Evolutionary conservation across 2,329 filamentous ascomycete genomes (phyloP), one percentile per base, ranked within the genome.

Genomic region (Bertia moriformis): DNA sequence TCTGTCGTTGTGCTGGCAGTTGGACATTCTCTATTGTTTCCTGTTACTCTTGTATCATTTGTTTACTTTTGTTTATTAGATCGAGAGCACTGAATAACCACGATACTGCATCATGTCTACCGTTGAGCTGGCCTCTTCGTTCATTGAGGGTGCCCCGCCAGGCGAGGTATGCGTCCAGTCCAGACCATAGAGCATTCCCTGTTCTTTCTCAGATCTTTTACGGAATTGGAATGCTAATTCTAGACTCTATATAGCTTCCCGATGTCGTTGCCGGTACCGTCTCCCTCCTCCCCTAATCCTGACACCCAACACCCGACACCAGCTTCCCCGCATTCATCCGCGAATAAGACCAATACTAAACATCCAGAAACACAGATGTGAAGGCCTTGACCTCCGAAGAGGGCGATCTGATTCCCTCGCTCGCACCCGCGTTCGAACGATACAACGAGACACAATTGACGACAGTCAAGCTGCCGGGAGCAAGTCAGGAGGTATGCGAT

Each of bases 401-500:
- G 32, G 56, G 60, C 4, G 57, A 62, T 29, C 58, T 73, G 33
- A 57, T 73, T 37, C 52, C 65, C 38, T 70, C 71, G 32, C 67
- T 80, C 40, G 59, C 61, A 4, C 71, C 74, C 0, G 74, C 77
- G 2, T 76, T 78, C 49, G 63, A 73, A 54, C 70, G 71, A 53
- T 81, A 82, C 62, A 79, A 81, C 48, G 76, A 81, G 53, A 66
- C 69, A 52, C 78, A 82, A 54, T 69, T 80, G 51, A 57, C 72
- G 12, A 71, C 73, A 2, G 67, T 73, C 35, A 79, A 78, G 59
- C 62, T 82, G 19, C 74, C 76, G 0, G 73, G 73, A 30, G 65
- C 68, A 41, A 73, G 64, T 49, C 65, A 69, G 49, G 60, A 71
- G 56, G 72, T 75, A 55, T 33, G 59, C 40, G 22, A 18, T n/a